Base-by-base conservation (phyloP, 2,329 filamentous ascomycete genomes). In the Metarhizium brunneum region DNA sequence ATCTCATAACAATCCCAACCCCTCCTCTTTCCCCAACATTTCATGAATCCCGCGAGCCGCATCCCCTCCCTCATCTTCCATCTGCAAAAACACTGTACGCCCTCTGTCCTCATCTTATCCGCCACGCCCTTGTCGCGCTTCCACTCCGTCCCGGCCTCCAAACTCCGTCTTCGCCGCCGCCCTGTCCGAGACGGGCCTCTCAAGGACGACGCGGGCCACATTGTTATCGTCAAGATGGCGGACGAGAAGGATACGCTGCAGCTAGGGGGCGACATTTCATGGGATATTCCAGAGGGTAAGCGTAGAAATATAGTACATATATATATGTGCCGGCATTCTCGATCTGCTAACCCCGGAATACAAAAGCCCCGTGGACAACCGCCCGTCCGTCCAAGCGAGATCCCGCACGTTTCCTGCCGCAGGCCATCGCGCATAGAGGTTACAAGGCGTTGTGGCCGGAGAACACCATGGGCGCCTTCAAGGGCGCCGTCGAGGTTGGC, bases 401-500 rank as follows among this genome's bases (percentile, higher is more conserved):
- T 29, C 56, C 64, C 13, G 57, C 60, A 29, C 61, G 64, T 4
- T 65, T 60, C 29, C 69, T 84, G 52, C 88, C 89, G 1, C 86
- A 90, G 67, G 80, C 84, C 55, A 90, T 94, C 60, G 87, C 86
- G 1, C 89, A 92, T 73, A 79, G 89, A 56, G 89, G 89, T 48
- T 90, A 86, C 77, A 92, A 89, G 67, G 84, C 85, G 1, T 78
- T 78, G 53, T 88, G 80, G 62, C 90, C 92, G 0, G 92, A 97
- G 70, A 97, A 97, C 71, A 87, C 88, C 2, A 84, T 96, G 79
- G 80, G 77, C 16, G 87, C 88, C 7, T 95, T 96, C 72, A 75
- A 75, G 56, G 86, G 80, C 32, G 92, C 91, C 1, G 79, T 92
- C 2, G 75, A 83, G 36, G 84, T 83, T 18, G 90, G 90, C 20